phyloP scores from a whole-genome alignment of 805 yeast species.

The Debaryomyces castellii region DNA sequence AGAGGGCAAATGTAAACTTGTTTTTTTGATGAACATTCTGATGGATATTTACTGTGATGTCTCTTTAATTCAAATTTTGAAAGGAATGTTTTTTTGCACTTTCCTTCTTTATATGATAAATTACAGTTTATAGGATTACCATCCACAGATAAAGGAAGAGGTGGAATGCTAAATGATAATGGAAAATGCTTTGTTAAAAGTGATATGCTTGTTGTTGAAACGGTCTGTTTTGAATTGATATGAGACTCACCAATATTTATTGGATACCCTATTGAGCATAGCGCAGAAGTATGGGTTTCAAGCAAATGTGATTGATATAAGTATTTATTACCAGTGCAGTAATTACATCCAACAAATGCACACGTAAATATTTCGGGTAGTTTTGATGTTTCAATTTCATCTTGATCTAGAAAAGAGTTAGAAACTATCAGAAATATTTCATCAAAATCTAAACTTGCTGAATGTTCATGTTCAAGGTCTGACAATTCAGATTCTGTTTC shows the following conservation, averaged over 20 bases:
- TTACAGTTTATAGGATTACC: conserved; percentile 17
- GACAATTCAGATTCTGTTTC: too few relatives aligned
- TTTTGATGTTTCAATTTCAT: neutral
- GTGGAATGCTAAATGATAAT: conserved; percentile 19
- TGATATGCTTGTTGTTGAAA: neutral
- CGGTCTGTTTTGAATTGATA: neutral
- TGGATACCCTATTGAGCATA: conserved; percentile 27
- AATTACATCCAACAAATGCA: conserved; percentile 23
- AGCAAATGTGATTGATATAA: conserved; percentile 26
- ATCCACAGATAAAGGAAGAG: conserved; percentile 19
- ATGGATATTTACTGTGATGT: conserved; percentile 17
- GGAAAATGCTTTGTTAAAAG: conserved; percentile 19
- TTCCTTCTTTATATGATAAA: conserved; percentile 6
- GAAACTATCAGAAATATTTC: conserved; percentile 24
- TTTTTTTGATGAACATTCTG: conserved; percentile 24
- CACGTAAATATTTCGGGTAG: conserved; percentile 16
- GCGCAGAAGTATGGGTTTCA: conserved; percentile 16
- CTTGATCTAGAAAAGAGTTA: conserved; percentile 4
- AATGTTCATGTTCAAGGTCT: too few relatives aligned
- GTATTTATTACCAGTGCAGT: conserved; percentile 27
- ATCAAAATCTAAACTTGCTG: conserved; percentile 14
- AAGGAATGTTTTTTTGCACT: conserved; percentile 16
- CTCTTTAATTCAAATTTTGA: conserved; percentile 12
- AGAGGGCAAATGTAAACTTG: conserved; percentile 39
- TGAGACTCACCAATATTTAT: conserved; percentile 2